A percentile compares a stretch with the other conserved stretches of the same genome.
Evolutionary conservation across 257 asterid genomes (phyloP).

Genomic region (Nicotiana tabacum): DNA sequence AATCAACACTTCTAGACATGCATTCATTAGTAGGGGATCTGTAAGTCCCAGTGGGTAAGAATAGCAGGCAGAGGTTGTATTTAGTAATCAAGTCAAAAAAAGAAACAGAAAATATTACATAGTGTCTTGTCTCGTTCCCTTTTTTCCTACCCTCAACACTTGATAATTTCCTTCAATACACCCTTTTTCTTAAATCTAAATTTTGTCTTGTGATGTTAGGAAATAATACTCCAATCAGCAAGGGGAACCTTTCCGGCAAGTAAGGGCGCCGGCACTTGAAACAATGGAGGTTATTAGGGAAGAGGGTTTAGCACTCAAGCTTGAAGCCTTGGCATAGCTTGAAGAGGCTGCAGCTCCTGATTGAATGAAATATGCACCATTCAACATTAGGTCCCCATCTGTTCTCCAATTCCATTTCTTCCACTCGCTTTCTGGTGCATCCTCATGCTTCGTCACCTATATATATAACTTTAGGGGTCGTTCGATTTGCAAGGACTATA

Average conservation of each 20-base stretch:
- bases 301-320: slow-evolving; percentile 54
- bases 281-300: slow-evolving; percentile 43
- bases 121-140: neutral
- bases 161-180: neutral
- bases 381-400: slow-evolving; percentile 57
- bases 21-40: slow-evolving; percentile 14
- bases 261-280: slow-evolving; percentile 37
- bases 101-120: neutral
- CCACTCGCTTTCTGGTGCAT: slow-evolving; percentile 51
- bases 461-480: neutral
- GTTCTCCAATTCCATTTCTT: slow-evolving; percentile 66
- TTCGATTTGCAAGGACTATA: neutral
- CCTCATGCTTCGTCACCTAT: slow-evolving; percentile 60
- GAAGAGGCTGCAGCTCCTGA: slow-evolving; percentile 47
- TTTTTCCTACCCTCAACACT: neutral
- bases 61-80: neutral
- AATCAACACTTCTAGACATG: slow-evolving; percentile 60
- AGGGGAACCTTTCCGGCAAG: slow-evolving; percentile 38
- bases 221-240: slow-evolving; percentile 18
- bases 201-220: slow-evolving; percentile 7
- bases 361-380: slow-evolving; percentile 52
- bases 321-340: slow-evolving; percentile 57
- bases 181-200: neutral
- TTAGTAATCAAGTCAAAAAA: slow-evolving; percentile 13
- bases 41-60: neutral